Evolutionary conservation across 192 early-diverging fungal species (phyloP).

Genomic region (Glomus cerebriforme): DNA sequence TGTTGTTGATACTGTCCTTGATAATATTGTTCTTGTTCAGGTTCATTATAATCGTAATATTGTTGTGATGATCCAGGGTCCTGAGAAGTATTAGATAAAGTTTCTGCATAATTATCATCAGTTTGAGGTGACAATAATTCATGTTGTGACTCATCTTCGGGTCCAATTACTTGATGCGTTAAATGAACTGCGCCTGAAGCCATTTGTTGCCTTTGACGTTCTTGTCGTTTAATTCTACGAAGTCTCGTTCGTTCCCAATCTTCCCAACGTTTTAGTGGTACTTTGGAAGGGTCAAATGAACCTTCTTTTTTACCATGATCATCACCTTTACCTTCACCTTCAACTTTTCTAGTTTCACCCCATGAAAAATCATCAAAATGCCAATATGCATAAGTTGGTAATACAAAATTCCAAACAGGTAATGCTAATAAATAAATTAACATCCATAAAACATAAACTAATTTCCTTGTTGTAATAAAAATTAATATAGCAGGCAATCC

Average conservation of each 20-base stretch:
- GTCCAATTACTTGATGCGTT: background rate
- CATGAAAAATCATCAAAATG: constrained; percentile 92
- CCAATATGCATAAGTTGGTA: constrained; percentile 92
- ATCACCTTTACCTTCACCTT: constrained; percentile 70
- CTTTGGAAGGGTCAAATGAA: constrained; percentile 75
- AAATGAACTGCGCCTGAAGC: constrained; percentile 17
- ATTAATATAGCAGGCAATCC: constrained; percentile 89
- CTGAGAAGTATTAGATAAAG: background rate
- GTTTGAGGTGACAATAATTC: too few species aligned
- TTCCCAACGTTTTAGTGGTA: constrained; percentile 54
- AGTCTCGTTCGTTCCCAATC: constrained; percentile 75
- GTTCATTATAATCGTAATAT: background rate
- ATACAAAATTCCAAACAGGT: constrained; percentile 91
- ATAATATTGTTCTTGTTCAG: too few species aligned
- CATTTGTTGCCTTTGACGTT: constrained; percentile 37
- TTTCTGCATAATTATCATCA: background rate
- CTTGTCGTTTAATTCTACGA: constrained; percentile 67
- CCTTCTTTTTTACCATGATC: constrained; percentile 80
- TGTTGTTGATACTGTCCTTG: too few species aligned
- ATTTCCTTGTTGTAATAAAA: constrained; percentile 80
- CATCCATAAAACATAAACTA: constrained; percentile 92
- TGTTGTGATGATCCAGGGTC: background rate
- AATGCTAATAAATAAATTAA: constrained; percentile 77
- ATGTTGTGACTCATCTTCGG: too few species aligned
- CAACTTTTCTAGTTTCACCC: constrained; percentile 77